These are phyloP conservation scores for Dictyostelium intermedium DNA, from an alignment of 78 protist species.

Conservation along the genomic window DNA sequence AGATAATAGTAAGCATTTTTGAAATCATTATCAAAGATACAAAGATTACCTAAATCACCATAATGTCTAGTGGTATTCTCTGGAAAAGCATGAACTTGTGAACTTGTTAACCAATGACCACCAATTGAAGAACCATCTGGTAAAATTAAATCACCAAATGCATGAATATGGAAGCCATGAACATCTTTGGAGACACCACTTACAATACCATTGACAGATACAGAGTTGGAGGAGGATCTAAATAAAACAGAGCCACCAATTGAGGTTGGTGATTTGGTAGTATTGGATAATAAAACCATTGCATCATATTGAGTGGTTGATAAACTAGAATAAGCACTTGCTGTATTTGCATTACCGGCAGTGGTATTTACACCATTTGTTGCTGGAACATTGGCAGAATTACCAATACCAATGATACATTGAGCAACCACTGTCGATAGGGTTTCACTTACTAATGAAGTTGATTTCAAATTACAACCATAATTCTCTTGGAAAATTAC, in stretches of 20 bases:
- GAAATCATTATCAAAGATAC: neutral
- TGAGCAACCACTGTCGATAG: neutral
- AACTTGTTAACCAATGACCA: neutral
- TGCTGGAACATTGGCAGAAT: neutral
- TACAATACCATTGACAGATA: neutral
- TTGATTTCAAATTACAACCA: neutral
- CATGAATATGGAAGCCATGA: constrained; percentile 10
- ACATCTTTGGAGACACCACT: neutral
- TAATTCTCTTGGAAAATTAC: neutral
- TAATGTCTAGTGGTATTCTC: neutral
- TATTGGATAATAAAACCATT: neutral
- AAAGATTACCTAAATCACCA: constrained; percentile 14
- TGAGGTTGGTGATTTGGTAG: neutral
- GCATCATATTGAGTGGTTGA: neutral
- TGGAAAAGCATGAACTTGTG: neutral
- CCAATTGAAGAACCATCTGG: neutral
- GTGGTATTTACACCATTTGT: neutral
- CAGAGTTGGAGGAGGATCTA: neutral
- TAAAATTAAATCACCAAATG: neutral
- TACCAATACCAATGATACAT: neutral
- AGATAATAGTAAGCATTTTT: neutral
- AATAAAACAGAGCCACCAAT: neutral
- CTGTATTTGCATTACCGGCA: neutral
- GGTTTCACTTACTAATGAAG: neutral
- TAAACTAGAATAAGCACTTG: neutral